phyloP scores from a whole-genome alignment of 2,329 filamentous ascomycete genomes.

The Aschersonia sp. region DNA sequence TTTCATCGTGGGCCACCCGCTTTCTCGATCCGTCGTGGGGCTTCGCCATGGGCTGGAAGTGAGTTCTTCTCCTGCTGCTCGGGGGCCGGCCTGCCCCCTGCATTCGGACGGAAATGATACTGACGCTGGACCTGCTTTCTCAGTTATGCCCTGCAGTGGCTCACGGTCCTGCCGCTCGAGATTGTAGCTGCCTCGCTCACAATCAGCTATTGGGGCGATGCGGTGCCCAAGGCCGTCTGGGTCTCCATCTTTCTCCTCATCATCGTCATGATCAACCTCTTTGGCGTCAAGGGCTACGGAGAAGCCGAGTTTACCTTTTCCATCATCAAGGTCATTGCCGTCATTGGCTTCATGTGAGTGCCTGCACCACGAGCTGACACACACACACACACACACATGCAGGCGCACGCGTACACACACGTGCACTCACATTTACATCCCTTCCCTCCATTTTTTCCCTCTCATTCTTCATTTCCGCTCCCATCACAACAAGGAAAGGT shows the following conservation, averaged over 20 bases:
- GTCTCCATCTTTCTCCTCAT: slow-evolving; percentile 66
- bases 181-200: slow-evolving; percentile 79
- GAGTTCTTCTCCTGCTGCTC: slow-evolving; percentile 16
- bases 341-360: slow-evolving; percentile 74
- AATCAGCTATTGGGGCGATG: slow-evolving; percentile 61
- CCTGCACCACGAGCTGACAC: background rate
- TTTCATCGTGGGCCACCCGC: slow-evolving; percentile 80
- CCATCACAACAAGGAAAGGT: background rate
- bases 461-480: background rate
- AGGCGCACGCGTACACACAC: too few relatives aligned
- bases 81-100: background rate
- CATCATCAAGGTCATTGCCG: slow-evolving; percentile 70
- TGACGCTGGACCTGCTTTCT: slow-evolving; percentile 1
- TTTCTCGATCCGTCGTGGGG: slow-evolving; percentile 92
- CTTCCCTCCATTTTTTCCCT: background rate
- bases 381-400: too few relatives aligned
- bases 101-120: background rate
- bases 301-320: slow-evolving; percentile 84
- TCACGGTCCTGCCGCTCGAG: slow-evolving; percentile 69
- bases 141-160: slow-evolving; percentile 78
- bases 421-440: too few relatives aligned
- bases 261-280: slow-evolving; percentile 73
- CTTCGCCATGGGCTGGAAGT: slow-evolving; percentile 93
- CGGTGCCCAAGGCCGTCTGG: slow-evolving; percentile 56
- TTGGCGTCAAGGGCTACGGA: slow-evolving; percentile 77